A percentile compares a stretch with the other conserved stretches of the same genome.
phyloP scores from a whole-genome alignment of 805 yeast species.

The Maudiozyma saulgeensis region DNA sequence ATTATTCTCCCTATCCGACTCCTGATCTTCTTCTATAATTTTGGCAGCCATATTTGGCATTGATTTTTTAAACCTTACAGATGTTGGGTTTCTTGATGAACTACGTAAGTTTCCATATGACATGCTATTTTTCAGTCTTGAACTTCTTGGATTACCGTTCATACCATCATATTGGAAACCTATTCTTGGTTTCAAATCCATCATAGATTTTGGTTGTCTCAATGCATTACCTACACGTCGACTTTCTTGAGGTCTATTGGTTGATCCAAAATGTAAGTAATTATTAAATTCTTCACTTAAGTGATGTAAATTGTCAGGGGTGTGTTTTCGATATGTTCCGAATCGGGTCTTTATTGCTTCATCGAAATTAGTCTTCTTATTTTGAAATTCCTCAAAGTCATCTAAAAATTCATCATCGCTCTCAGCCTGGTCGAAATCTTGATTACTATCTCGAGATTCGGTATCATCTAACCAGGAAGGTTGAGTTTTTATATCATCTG shows the following conservation, averaged over 20 bases:
- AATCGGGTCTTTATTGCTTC: constrained; percentile 19
- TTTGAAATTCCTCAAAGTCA: constrained; percentile 25
- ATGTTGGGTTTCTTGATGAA: constrained; percentile 8
- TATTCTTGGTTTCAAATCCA: constrained; percentile 16
- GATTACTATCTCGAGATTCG: background rate
- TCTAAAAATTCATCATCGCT: constrained; percentile 19
- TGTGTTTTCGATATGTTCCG: background rate
- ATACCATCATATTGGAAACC: background rate
- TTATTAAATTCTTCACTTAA: constrained; percentile 1
- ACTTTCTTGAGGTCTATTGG: background rate
- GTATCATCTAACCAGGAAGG: background rate
- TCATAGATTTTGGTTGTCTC: constrained; percentile 27
- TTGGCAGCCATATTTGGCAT: constrained; percentile 15
- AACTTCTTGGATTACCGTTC: background rate
- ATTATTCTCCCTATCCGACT: constrained; percentile 2
- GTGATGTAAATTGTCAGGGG: background rate
- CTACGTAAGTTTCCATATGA: constrained; percentile 21
- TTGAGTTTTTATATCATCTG: constrained; percentile 9
- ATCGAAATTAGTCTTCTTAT: constrained; percentile 19
- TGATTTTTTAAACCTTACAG: constrained; percentile 22
- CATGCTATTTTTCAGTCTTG: constrained; percentile 17
- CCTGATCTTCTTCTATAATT: constrained; percentile 9
- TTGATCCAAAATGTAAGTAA: constrained; percentile 6
- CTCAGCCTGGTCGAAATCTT: constrained; percentile 4
- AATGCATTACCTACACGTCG: background rate